Conservation (phyloP, 2,329 filamentous ascomycete species). For the Ophiostoma novo-ulmi region DNA sequence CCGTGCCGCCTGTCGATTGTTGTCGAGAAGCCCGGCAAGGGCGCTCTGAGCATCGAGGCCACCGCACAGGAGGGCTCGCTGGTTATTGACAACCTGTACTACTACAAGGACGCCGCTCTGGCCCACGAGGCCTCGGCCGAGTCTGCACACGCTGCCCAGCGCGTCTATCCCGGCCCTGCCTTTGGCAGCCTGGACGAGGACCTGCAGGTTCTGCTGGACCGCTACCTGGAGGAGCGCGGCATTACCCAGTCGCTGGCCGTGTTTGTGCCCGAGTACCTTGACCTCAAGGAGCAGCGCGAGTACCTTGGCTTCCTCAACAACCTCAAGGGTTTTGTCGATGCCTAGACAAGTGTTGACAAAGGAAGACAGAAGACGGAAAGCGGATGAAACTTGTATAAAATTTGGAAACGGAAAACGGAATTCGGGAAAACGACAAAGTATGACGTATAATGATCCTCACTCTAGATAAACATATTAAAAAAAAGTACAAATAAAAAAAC, state of each 20-base stretch:
- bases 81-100: slow-evolving; percentile 84
- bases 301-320: slow-evolving; percentile 86
- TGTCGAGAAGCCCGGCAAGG: slow-evolving; percentile 79
- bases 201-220: slow-evolving; percentile 84
- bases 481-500: background rate
- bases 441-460: slow-evolving; percentile 23
- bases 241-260: slow-evolving; percentile 80
- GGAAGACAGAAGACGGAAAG: background rate
- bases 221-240: slow-evolving; percentile 90
- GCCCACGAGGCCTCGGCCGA: slow-evolving; percentile 73
- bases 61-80: slow-evolving; percentile 80
- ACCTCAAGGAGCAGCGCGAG: slow-evolving; percentile 97
- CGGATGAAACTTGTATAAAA: background rate
- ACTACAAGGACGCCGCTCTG: slow-evolving; percentile 72
- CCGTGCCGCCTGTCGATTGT: slow-evolving; percentile 80
- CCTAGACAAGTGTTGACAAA: slow-evolving; percentile 38
- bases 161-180: slow-evolving; percentile 82
- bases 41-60: slow-evolving; percentile 81
- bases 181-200: slow-evolving; percentile 96
- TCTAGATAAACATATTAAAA: slow-evolving; percentile 17
- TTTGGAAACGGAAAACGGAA: background rate
- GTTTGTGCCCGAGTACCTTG: slow-evolving; percentile 94
- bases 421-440: slow-evolving; percentile 3
- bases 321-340: slow-evolving; percentile 79
- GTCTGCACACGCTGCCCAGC: slow-evolving; percentile 67